Conservation (phyloP, 768 basidiomycete genomes). For the Ramaria rubella region DNA sequence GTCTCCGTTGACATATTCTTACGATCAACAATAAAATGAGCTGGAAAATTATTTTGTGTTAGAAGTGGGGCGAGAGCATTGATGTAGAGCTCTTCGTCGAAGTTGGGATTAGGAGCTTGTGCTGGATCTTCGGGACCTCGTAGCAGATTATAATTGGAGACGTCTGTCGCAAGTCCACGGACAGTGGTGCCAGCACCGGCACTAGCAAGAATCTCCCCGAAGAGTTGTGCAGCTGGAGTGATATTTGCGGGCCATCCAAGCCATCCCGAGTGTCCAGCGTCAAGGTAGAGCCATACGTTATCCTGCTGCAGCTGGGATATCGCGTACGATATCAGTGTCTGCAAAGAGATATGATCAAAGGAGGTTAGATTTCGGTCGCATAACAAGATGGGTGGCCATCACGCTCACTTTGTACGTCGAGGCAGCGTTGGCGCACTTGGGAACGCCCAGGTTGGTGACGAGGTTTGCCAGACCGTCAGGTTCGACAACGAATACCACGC, state of each 20-base stretch:
- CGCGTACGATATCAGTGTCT: slow-evolving; percentile 25
- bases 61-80: slow-evolving; percentile 48
- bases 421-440: slow-evolving; percentile 51
- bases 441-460: slow-evolving; percentile 58
- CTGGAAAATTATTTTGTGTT: slow-evolving; percentile 40
- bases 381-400: neutral
- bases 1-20: neutral
- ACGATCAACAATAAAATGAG: slow-evolving; percentile 58
- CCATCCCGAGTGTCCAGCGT: slow-evolving; percentile 43
- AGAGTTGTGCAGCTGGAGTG: slow-evolving; percentile 50
- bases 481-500: slow-evolving; percentile 59
- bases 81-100: slow-evolving; percentile 56
- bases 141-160: slow-evolving; percentile 33
- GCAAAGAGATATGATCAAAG: too few relatives aligned
- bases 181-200: slow-evolving; percentile 50
- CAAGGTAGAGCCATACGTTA: slow-evolving; percentile 55
- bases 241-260: slow-evolving; percentile 64
- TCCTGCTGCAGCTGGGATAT: slow-evolving; percentile 40
- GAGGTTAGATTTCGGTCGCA: neutral
- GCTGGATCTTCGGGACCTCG: slow-evolving; percentile 52
- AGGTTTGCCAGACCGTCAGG: slow-evolving; percentile 64
- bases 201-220: slow-evolving; percentile 40
- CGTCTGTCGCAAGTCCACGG: slow-evolving; percentile 45
- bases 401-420: slow-evolving; percentile 33
- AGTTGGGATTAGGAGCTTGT: slow-evolving; percentile 53